phyloP scores from a whole-genome alignment of 2,329 filamentous ascomycete genomes.

The Passalora sequoiae region DNA sequence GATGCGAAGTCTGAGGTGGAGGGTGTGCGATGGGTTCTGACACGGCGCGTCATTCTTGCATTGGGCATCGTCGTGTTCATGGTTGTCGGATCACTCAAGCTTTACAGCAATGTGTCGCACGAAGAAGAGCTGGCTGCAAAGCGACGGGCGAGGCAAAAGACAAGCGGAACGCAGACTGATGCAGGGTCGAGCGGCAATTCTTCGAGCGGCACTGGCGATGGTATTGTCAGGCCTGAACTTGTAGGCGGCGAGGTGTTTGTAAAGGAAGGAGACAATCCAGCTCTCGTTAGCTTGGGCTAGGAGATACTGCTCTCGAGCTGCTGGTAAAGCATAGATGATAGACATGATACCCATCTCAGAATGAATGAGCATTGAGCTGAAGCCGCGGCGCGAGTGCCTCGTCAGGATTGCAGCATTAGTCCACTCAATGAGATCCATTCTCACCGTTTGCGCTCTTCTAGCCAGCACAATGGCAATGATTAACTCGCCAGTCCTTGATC shows the following conservation, averaged over 20 bases:
- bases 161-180: conserved; percentile 27
- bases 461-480: no score
- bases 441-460: no score
- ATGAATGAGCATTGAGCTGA: neutral
- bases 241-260: conserved; percentile 29
- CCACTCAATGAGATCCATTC: no score
- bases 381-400: conserved; percentile 1
- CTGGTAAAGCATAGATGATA: conserved; percentile 12
- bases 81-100: conserved; percentile 39
- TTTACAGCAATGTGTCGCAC: conserved; percentile 38
- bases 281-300: conserved; percentile 32
- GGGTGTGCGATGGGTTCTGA: conserved; percentile 78
- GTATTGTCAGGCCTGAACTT: conserved; percentile 6
- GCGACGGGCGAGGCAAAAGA: conserved; percentile 30
- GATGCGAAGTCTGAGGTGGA: conserved; percentile 92
- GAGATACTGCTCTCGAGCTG: neutral
- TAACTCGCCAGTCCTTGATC: no score
- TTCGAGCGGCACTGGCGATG: conserved; percentile 5
- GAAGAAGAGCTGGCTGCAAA: conserved; percentile 39
- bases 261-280: conserved; percentile 31
- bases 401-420: no score
- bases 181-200: conserved; percentile 6
- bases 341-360: conserved; percentile 13
- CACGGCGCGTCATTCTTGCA: conserved; percentile 58
- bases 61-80: conserved; percentile 47